Evolutionary conservation across 805 yeast species (phyloP), one percentile per base, ranked within the genome.

Genomic region (Tetrapisispora iriomotensis): DNA sequence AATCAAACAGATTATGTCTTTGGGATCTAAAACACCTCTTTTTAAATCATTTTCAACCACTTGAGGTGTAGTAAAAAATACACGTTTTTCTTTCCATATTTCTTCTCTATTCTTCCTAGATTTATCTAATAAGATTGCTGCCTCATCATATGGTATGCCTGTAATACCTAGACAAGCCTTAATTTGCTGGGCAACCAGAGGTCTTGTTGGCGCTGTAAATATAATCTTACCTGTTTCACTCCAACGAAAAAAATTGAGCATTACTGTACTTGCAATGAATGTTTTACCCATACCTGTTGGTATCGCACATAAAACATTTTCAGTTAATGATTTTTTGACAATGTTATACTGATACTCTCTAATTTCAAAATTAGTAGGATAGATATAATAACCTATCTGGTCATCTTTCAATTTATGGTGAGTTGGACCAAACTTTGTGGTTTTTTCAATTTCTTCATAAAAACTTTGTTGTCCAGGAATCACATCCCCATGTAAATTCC

Each of bases 281-380:
- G 99, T 92, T 62, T 92, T 92, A 29, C 99, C 99, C 58, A 88
- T 68, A 48, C 99, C 99, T 0, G 99, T 92, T 1, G 99, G 99
- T 13, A 92, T 73, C 0, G 96, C 94, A 54, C 94, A 90, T 19
- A 92, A 65, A 3, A 81, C 57, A 53, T 92, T 92, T 45, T 77
- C 68, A 50, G 73, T 77, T 27, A 92, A 64, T 0, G 96, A 79
- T 41, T 75, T 72, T 34, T 68, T 66, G 3, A 87, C 85, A 40
- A 92, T 87, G 47, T 79, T 79, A 53, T 70, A 77, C 62, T 92
- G 99, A 56, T 94, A 92, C 44, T 86, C 95, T 55, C 99, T 74
- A 0, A 81, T 68, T 44, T 83, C 82, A 46, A 75, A 74, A 52
- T 92, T 90, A 1, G 86, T 77, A 0, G 99, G 98, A 56, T 94